phyloP scores from a whole-genome alignment of 2,329 filamentous ascomycete genomes.

The Raffaelea arxii region DNA sequence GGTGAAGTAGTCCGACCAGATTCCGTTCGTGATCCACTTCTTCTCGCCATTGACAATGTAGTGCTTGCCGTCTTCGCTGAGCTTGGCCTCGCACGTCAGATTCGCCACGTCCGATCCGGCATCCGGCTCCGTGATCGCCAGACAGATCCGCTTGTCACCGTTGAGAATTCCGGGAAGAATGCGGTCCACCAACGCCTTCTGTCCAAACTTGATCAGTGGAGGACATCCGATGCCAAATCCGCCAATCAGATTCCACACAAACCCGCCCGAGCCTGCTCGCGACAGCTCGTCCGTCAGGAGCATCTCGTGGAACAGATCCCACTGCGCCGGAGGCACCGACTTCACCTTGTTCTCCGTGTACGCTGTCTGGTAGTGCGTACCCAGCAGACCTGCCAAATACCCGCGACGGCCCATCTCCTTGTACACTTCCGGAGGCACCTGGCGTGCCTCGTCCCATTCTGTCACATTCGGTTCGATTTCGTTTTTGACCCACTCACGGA shows the following conservation, averaged over 20 bases:
- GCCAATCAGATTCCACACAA: conserved; percentile 94
- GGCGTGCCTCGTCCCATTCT: conserved; percentile 95
- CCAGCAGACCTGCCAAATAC: conserved; percentile 86
- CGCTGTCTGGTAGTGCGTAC: conserved; percentile 69
- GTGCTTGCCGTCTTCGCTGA: conserved; percentile 92
- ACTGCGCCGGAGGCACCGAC: conserved; percentile 76
- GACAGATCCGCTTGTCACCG: conserved; percentile 93
- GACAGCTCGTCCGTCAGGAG: conserved; percentile 91
- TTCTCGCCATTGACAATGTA: conserved; percentile 99
- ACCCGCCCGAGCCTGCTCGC: conserved; percentile 76
- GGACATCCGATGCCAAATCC: conserved; percentile 95
- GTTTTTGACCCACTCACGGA: conserved; percentile 83
- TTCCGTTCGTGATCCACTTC: conserved; percentile 99
- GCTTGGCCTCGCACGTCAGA: conserved; percentile 88
- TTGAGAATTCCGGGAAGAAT: conserved; percentile 80
- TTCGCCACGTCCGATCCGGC: conserved; percentile 94
- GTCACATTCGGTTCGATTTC: conserved; percentile 85
- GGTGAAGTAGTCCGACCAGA: conserved; percentile 97
- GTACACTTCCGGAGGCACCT: conserved; percentile 82
- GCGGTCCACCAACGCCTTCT: conserved; percentile 72
- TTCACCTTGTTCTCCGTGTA: conserved; percentile 63
- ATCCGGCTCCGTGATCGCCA: conserved; percentile 95
- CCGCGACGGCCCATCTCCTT: conserved; percentile 90
- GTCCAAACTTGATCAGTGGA: conserved; percentile 84
- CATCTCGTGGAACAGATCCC: conserved; percentile 98